A percentile compares a stretch with the other conserved stretches of the same genome.
phyloP scores from a whole-genome alignment of 129 eudicot species.

The Centrapalus pauciflorus region DNA sequence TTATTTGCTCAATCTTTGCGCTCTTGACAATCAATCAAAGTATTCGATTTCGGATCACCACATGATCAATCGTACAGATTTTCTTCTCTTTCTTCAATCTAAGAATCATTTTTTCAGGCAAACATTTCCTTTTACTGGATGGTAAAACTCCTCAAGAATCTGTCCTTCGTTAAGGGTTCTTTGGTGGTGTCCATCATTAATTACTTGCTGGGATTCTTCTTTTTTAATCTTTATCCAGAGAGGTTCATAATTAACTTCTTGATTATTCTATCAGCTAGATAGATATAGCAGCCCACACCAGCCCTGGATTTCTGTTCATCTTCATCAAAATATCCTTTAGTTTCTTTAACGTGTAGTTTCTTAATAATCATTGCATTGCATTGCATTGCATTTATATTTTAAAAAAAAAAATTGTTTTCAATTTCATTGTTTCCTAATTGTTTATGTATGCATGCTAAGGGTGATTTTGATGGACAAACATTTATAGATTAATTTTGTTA shows the following conservation, averaged over 20 bases:
- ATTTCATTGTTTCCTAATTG: neutral
- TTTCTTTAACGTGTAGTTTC: no score
- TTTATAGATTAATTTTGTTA: no score
- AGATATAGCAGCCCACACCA: no score
- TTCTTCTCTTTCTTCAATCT: neutral
- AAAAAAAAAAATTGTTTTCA: neutral
- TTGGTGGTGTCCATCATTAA: conserved; percentile 18
- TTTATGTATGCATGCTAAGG: no score
- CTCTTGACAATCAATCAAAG: neutral
- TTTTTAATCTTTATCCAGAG: neutral
- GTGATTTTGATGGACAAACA: no score
- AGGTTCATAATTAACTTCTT: no score
- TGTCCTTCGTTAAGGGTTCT: neutral
- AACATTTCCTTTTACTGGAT: neutral
- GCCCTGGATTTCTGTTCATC: neutral
- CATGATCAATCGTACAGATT: neutral
- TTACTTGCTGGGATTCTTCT: neutral
- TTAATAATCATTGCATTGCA: no score
- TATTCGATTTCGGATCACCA: conserved; percentile 30
- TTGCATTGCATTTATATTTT: no score
- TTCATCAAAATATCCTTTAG: neutral
- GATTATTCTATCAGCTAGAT: neutral
- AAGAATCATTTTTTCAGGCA: neutral
- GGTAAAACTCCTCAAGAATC: neutral
- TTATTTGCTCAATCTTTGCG: neutral